Evolutionary conservation across 352 stramenopile species (phyloP), one percentile per base, ranked within the genome.

Genomic region (Pythium vanterpoolii): DNA sequence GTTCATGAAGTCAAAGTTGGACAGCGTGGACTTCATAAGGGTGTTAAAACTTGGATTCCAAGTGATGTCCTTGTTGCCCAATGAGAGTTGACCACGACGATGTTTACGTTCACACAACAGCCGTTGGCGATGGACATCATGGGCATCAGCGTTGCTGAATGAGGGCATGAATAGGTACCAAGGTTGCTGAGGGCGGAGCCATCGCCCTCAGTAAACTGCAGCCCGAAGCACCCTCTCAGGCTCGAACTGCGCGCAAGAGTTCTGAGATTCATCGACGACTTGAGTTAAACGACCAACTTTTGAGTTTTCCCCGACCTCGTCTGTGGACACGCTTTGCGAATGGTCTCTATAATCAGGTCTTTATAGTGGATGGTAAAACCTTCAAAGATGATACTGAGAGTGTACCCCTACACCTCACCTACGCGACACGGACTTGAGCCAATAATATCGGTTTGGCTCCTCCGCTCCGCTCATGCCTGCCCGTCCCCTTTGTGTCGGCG

Each of bases 351-450:
- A 45, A 0, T 11, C 3, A 53, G 42, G 53, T 44, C 11, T 21
- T 44, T 2, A 13, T 36, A 28, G 30, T 46, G 21, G 42, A 28
- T 53, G 31, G 10, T 9, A 45, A 33, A 45, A 40, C 28, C 31
- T 27, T 46, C 18, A 56, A 46, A 56, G 4, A n/a, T 56, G n/a
- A 56, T 56, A 46, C 18, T 6, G 11, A 30, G 23, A 30, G 34
- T 57, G 34, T 57, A 46, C n/a, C 50, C 50, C 50, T 48, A 57
- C 9, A 34, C 50, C 50, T 57, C 16, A 48, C 33, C 33, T 8
- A 43, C 3, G 47, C 45, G 28, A 30, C 45, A 52, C 27, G 16
- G 16, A 23, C 16, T 51, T 26, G 21, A 13, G 6, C 39, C 16
- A 45, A n/a, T n/a, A n/a, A n/a, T n/a, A n/a, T n/a, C n/a, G n/a